Conservation (phyloP, 164 flowering plant genomes). For the Chloranthus sessilifolius region DNA sequence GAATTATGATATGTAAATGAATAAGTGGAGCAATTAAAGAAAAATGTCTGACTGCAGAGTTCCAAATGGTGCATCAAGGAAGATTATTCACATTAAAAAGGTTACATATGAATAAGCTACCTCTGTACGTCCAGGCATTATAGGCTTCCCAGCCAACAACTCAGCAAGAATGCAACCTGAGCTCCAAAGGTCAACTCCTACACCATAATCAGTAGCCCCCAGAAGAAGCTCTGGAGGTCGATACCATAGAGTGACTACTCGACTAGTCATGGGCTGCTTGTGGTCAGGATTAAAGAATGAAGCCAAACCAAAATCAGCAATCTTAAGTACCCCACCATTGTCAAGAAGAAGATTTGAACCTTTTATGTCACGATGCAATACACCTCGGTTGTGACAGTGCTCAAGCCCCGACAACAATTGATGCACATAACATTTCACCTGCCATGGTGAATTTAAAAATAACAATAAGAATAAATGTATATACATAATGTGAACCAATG, state of each 20-base stretch:
- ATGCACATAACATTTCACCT: conserved; percentile 48
- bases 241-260: conserved; percentile 46
- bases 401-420: conserved; percentile 42
- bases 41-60: no score
- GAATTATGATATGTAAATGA: no score
- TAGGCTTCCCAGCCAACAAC: conserved; percentile 80
- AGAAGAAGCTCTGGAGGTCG: conserved; percentile 64
- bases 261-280: conserved; percentile 80
- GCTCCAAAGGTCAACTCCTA: conserved; percentile 95
- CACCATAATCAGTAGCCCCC: conserved; percentile 83
- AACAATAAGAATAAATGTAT: no score
- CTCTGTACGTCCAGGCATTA: conserved; percentile 94
- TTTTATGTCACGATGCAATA: conserved; percentile 78
- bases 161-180: conserved; percentile 90
- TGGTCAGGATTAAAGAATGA: conserved; percentile 39
- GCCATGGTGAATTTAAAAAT: conserved; percentile 5
- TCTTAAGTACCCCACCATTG: conserved; percentile 66
- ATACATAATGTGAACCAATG: no score
- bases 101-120: no score
- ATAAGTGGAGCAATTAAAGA: no score
- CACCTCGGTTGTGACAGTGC: conserved; percentile 37
- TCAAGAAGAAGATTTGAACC: conserved; percentile 87
- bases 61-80: no score
- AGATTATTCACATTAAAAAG: no score
- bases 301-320: conserved; percentile 65